Evolutionary conservation across 2,329 filamentous ascomycete species (phyloP).

Genomic region (Coniella lustricola): DNA sequence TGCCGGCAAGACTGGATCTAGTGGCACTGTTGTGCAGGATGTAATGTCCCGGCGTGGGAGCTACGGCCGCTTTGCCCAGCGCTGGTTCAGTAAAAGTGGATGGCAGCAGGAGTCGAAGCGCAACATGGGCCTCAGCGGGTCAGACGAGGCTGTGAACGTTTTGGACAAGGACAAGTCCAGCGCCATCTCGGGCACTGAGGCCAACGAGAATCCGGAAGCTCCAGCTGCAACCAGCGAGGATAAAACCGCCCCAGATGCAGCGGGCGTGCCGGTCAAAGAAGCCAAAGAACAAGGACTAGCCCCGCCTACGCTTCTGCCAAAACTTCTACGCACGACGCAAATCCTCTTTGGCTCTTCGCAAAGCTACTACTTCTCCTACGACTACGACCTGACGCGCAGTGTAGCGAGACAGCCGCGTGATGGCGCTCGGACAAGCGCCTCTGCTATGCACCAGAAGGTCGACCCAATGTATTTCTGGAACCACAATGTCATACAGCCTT

Average conservation of each 20-base stretch:
- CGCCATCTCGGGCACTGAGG: slow-evolving; percentile 2
- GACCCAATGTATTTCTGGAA: slow-evolving; percentile 93
- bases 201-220: background rate
- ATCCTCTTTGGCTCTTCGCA: slow-evolving; percentile 74
- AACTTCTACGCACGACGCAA: slow-evolving; percentile 74
- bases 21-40: slow-evolving; percentile 68
- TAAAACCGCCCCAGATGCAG: slow-evolving; percentile 11
- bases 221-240: slow-evolving; percentile 10
- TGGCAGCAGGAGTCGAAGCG: slow-evolving; percentile 69
- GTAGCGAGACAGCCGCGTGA: slow-evolving; percentile 35
- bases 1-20: slow-evolving; percentile 55
- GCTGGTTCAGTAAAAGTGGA: slow-evolving; percentile 83
- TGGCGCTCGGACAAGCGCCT: slow-evolving; percentile 54
- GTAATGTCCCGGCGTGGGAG: slow-evolving; percentile 76
- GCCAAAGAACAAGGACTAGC: slow-evolving; percentile 16
- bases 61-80: slow-evolving; percentile 82
- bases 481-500: slow-evolving; percentile 61
- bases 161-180: slow-evolving; percentile 35
- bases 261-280: slow-evolving; percentile 11
- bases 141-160: slow-evolving; percentile 25
- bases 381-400: slow-evolving; percentile 79
- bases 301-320: slow-evolving; percentile 56
- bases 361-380: slow-evolving; percentile 95
- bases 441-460: slow-evolving; percentile 60
- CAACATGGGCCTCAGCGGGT: slow-evolving; percentile 58